Evolutionary conservation across 176 grass and related monocot species (phyloP), one percentile per base, ranked within the genome.

Genomic region (Cymbopogon citratus): DNA sequence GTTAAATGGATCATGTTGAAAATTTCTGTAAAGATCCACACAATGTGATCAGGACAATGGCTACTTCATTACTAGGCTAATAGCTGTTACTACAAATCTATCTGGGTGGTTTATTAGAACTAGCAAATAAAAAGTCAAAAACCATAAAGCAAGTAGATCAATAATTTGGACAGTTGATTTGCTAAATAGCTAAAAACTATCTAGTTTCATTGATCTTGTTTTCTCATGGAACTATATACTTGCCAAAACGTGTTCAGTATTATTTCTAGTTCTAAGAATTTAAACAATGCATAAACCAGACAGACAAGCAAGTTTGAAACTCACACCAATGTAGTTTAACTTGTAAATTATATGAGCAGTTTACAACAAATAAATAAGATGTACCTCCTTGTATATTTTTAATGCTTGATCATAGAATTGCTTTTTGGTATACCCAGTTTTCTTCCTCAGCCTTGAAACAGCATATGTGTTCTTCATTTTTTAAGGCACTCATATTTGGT

Each of bases 401-500:
- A 98, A 80, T 79, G 92, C 92, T 75, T 95, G 87, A 44, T 95
- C 75, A 77, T 98, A 98, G 78, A 98, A 98, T 60, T 87, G 66
- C 14, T 87, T 95, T 87, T 94, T 98, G 25, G 90, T 93, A 84
- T 95, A 95, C 36, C 95, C 95, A 69, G 88, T 85, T 84, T 89
- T 90, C 84, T 98, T 93, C 84, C 88, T 93, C 76, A 98, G 81
- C 80, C 68, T 95, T 25, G 61, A 86, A 78, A 98, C 87, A 9
- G 95, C 92, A 93, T 93, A 98, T 74, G 90, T 92, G 73, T 72
- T 98, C 89, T 94, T 98, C 95, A 98, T 88, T 92, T 98, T 81
- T 85, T 64, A 89, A 66, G 35, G 49, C n/a, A 81, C 66, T 77
- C 66, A 84, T 4, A 43, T 56, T 75, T 83, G 21, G 10, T 80